These are phyloP conservation scores for Daldinia decipiens DNA, from an alignment of 495 filamentous ascomycete genomes.

Conservation along the genomic window DNA sequence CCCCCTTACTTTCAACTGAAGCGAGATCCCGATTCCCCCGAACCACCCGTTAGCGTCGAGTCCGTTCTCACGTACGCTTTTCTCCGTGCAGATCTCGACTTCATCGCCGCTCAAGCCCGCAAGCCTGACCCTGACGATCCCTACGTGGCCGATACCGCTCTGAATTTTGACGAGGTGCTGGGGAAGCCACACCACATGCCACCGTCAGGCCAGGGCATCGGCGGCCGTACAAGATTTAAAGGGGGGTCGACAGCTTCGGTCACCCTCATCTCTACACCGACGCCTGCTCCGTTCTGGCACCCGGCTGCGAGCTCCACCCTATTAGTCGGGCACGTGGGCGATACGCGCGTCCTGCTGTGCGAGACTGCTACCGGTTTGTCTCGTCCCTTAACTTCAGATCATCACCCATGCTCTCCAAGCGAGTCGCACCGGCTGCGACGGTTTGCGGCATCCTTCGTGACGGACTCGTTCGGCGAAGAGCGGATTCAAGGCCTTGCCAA, in stretches of 20 bases:
- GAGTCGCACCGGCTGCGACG: conserved; percentile 86
- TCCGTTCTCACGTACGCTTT: conserved; percentile 88
- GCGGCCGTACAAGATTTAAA: conserved; percentile 79
- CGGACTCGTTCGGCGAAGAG: conserved; percentile 97
- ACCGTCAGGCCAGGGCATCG: conserved; percentile 66
- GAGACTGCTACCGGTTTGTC: conserved; percentile 80
- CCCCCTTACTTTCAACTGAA: conserved; percentile 68
- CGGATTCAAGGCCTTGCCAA: conserved; percentile 94
- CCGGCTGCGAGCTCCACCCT: conserved; percentile 83
- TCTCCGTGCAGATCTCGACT: conserved; percentile 89
- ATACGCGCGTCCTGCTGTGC: conserved; percentile 90
- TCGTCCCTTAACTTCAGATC: conserved; percentile 82
- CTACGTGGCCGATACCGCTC: conserved; percentile 72
- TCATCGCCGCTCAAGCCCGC: conserved; percentile 83
- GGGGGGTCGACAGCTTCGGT: conserved; percentile 92
- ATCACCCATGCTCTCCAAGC: conserved; percentile 86
- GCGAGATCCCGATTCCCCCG: conserved; percentile 32
- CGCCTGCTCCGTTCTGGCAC: conserved; percentile 93
- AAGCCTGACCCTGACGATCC: conserved; percentile 75
- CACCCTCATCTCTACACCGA: conserved; percentile 90
- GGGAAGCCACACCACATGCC: conserved; percentile 69
- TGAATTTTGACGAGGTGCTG: conserved; percentile 84
- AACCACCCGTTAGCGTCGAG: conserved; percentile 61
- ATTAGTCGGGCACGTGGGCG: conserved; percentile 90
- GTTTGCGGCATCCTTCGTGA: conserved; percentile 86